Conservation (phyloP, 169 alveolate species). For the Eimeria praecox region DNA sequence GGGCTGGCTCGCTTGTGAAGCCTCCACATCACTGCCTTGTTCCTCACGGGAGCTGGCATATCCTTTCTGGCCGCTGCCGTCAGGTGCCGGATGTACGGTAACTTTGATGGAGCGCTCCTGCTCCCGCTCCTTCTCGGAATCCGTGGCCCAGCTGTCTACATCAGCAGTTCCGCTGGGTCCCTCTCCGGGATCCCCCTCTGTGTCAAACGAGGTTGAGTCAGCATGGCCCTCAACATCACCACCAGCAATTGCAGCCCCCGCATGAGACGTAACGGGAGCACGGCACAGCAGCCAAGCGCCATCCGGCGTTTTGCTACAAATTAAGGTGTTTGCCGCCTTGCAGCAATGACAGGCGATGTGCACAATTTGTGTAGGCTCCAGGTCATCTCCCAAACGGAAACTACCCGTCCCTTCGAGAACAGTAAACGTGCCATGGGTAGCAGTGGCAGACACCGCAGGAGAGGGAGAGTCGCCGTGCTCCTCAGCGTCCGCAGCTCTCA, state of each 20-base stretch:
- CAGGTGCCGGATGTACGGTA: neutral
- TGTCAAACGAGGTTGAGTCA: neutral
- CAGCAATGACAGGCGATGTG: constrained; percentile 65
- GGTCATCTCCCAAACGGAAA: constrained; percentile 25
- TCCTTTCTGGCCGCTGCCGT: neutral
- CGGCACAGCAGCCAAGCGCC: constrained; percentile 66
- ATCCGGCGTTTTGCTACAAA: constrained; percentile 44
- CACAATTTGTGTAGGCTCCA: constrained; percentile 37
- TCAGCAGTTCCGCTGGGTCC: neutral
- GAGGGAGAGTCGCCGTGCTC: constrained; percentile 34
- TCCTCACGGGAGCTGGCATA: neutral
- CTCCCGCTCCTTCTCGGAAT: constrained; percentile 8
- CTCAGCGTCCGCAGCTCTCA: constrained; percentile 18
- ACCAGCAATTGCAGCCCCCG: neutral
- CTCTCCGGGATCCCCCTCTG: neutral
- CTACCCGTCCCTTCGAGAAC: neutral
- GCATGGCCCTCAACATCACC: neutral
- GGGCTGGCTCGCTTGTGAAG: neutral
- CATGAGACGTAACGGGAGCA: constrained; percentile 1
- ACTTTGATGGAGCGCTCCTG: constrained; percentile 11
- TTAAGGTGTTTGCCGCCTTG: constrained; percentile 39
- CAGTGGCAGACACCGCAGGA: neutral
- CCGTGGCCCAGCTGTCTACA: constrained; percentile 19
- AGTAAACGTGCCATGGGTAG: constrained; percentile 21
- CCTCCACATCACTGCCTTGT: neutral